These are phyloP conservation scores for Ziziphus jujuba DNA, from an alignment of 306 rosid genomes.

Conservation along the genomic window DNA sequence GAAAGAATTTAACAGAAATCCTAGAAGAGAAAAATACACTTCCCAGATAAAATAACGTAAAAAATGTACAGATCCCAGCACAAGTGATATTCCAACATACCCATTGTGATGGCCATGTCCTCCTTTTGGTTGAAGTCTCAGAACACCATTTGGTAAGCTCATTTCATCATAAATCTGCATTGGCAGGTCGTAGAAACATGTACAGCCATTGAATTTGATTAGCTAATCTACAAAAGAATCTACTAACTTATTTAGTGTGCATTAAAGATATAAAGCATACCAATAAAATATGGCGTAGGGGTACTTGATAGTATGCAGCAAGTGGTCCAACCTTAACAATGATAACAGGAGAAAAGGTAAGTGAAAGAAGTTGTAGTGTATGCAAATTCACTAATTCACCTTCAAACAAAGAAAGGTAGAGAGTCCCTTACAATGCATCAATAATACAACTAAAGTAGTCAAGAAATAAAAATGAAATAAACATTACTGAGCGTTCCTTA, in stretches of 20 bases:
- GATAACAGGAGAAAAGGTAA: conserved; percentile 22
- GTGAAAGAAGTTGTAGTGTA: conserved; percentile 7
- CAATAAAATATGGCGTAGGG: conserved; percentile 81
- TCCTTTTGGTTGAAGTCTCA: conserved; percentile 80
- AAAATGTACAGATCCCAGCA: conserved; percentile 5
- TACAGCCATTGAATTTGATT: conserved; percentile 1
- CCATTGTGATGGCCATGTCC: conserved; percentile 99
- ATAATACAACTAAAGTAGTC: neutral
- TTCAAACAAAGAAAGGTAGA: neutral
- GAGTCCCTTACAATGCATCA: neutral
- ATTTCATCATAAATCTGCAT: conserved; percentile 83
- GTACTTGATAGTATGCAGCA: conserved; percentile 86
- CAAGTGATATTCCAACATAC: conserved; percentile 44
- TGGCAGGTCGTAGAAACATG: conserved; percentile 6
- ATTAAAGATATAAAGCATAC: conserved; percentile 39
- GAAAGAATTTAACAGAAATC: neutral
- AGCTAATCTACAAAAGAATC: neutral
- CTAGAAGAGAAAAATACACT: neutral
- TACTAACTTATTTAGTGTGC: conserved; percentile 3
- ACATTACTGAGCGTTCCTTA: neutral
- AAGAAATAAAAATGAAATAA: neutral
- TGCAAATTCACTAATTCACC: neutral
- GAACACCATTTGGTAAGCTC: conserved; percentile 92
- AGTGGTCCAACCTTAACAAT: conserved; percentile 84
- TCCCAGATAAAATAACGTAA: neutral